A percentile compares a stretch with the other conserved stretches of the same genome.
Conservation (phyloP, 1,284 basidiomycete genomes). For the Marasmius fiardii region DNA sequence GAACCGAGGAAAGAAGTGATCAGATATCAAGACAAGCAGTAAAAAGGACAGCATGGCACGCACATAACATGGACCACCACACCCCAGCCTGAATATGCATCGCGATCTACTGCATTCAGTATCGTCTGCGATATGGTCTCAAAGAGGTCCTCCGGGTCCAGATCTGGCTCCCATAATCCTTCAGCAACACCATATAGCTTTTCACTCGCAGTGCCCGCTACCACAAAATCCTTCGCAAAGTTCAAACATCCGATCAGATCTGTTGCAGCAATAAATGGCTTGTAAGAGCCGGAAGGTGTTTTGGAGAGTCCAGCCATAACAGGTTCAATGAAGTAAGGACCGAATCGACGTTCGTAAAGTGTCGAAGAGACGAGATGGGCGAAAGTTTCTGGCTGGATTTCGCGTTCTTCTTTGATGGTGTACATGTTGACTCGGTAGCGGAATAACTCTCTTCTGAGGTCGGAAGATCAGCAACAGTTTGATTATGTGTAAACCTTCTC, state of each 20-base stretch:
- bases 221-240: slow-evolving; percentile 96
- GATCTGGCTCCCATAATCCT: slow-evolving; percentile 96
- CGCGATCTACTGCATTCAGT: slow-evolving; percentile 93
- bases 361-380: slow-evolving; percentile 95
- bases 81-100: slow-evolving; percentile 97
- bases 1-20: slow-evolving; percentile 11
- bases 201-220: slow-evolving; percentile 89
- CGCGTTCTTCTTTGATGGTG: slow-evolving; percentile 98
- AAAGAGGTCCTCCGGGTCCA: slow-evolving; percentile 96
- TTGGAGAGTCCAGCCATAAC: slow-evolving; percentile 90
- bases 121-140: slow-evolving; percentile 98
- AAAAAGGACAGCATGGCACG: slow-evolving; percentile 33
- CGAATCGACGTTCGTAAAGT: slow-evolving; percentile 96
- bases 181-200: slow-evolving; percentile 98
- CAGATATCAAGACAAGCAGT: slow-evolving; percentile 9
- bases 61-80: slow-evolving; percentile 95
- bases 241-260: slow-evolving; percentile 97
- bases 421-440: slow-evolving; percentile 99
- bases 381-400: slow-evolving; percentile 96
- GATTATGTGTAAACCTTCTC: slow-evolving; percentile 2
- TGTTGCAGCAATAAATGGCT: slow-evolving; percentile 95
- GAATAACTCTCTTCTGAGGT: slow-evolving; percentile 76
- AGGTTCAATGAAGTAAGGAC: slow-evolving; percentile 96
- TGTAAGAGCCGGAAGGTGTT: slow-evolving; percentile 69
- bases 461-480: slow-evolving; percentile 11